Evolutionary conservation across 2,329 filamentous ascomycete genomes (phyloP), one percentile per base, ranked within the genome.

Genomic region (Aureobasidium subglaciale): DNA sequence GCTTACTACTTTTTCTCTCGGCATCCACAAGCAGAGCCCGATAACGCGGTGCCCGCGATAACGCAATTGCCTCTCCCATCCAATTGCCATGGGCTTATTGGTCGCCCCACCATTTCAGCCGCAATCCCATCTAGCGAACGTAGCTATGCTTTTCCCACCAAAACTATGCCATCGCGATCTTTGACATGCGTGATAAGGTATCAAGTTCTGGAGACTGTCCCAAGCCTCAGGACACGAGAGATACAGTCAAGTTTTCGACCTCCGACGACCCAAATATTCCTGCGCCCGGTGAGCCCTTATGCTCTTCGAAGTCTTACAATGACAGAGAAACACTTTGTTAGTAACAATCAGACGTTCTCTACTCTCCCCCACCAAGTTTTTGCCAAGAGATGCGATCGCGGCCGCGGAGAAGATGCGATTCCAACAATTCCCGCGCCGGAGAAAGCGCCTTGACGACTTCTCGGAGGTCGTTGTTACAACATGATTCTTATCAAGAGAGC

Each of bases 41-140:
- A 52, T 52, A 52, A 41, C 48, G 48, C 48, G 35, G 24, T 24
- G 3, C n/a, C 25, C 48, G 48, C 48, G 35, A 52, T 52, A 52
- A 41, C 35, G 48, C 48, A 52, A 52, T 52, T 52, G 48, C 48
- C 48, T 40, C 25, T n/a, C n/a, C n/a, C 48, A 25, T 52, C 46
- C 46, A 50, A 50, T 50, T 20, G 32, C 13, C 20, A 18, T 50
- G 22, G 27, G 18, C 32, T 32, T 25, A 52, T 52, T 52, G 48
- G 34, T 41, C 35, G 48, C 48, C 48, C 35, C 48, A 24, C 32
- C 34, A 37, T 40, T 30, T 30, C 22, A 16, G 15, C 35, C 48
- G 25, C n/a, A 30, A 18, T 7, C 20, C 34, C 30, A 7, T 15
- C 22, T 41, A 16, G 24, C 16, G 35, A 49, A 50, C 46, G 32